Percentiles rank a stretch among this genome's conserved stretches.
Conservation (phyloP, 2,329 filamentous ascomycete species). For the Podosphaera leucotricha region DNA sequence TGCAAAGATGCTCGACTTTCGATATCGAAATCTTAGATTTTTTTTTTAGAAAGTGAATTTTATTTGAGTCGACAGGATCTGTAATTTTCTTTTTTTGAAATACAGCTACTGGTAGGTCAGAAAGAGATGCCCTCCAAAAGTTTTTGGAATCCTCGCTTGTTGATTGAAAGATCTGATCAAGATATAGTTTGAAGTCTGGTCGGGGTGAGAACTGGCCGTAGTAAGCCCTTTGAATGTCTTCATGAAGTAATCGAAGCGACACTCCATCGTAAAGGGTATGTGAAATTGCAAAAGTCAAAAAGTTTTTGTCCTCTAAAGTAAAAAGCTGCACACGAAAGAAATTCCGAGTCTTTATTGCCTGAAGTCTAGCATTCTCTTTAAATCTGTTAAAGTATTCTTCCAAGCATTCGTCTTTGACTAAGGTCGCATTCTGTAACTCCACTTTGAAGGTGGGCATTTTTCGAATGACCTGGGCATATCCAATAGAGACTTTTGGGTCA, state of each 20-base stretch:
- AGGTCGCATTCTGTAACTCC: not conserved
- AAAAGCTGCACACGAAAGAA: conserved; percentile 28
- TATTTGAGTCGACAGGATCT: not conserved
- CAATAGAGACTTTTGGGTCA: conserved; percentile 28
- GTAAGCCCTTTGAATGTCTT: conserved; percentile 46
- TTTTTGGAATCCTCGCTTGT: conserved; percentile 22
- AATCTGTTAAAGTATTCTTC: conserved; percentile 19
- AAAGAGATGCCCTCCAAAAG: conserved; percentile 54
- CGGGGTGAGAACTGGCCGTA: conserved; percentile 19
- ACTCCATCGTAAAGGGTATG: conserved; percentile 82
- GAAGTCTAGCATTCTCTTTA: conserved; percentile 17
- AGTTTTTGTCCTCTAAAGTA: conserved; percentile 15
- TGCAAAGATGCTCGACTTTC: conserved; percentile 36
- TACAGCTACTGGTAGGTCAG: conserved; percentile 20
- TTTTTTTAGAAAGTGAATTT: conserved; percentile 21
- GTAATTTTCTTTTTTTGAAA: conserved; percentile 17
- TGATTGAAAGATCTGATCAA: conserved; percentile 22
- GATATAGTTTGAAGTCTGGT: conserved; percentile 25
- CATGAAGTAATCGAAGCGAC: conserved; percentile 53
- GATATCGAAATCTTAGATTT: conserved; percentile 20
- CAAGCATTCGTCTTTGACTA: conserved; percentile 2
- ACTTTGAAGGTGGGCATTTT: not conserved
- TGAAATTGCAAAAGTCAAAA: conserved; percentile 45
- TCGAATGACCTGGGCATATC: conserved; percentile 32
- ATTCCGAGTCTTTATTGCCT: conserved; percentile 17